Evolutionary conservation across 305 asterid genomes (phyloP), one percentile per base, ranked within the genome.

Genomic region (Striga hermonthica): DNA sequence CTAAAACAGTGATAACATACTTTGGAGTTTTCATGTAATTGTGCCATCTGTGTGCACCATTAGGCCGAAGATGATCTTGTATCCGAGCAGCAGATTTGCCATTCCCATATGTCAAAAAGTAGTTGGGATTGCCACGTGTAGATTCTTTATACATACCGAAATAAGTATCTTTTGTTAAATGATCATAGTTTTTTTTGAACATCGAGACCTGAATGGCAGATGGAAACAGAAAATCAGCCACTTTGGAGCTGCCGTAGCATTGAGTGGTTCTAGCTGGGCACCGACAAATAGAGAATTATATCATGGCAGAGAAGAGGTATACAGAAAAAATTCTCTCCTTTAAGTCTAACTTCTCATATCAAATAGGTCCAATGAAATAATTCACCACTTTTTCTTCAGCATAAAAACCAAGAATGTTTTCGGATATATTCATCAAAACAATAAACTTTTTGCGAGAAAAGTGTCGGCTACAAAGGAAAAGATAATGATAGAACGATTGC

Each of bases 1-100:
- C 39, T 39, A 71, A 22, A 62, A 62, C 36, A 64, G 53, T 22
- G 64, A 44, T 50, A 66, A 68, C 81, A 64, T 88, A 93, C 96
- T 81, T 87, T 15, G 98, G 97, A 69, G 85, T 81, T 81, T 93
- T 90, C 94, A 84, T 84, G 83, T 92, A 92, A 63, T 90, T 92
- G 83, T 92, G 98, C 97, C 97, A 90, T 82, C 96, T 83, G 81
- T 90, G 97, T 60, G 97, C 98, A 64, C 98, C 98, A 77, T 92
- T 92, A 49, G 98, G 98, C 67, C 97, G 96, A 66, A 92, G 91
- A 82, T 92, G 96, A 71, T 86, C 88, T 76, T 83, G 96, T 63
- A 92, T 56, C 47, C 98, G 89, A 62, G 98, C 97, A 71, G 83
- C 87, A n/a, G 98, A 77, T 76, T 92, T 92, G 47, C 97, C 96